Percentiles rank a stretch among this genome's conserved stretches.
Conservation (phyloP, 108 stramenopile species). For the Epithemia pelagica region DNA sequence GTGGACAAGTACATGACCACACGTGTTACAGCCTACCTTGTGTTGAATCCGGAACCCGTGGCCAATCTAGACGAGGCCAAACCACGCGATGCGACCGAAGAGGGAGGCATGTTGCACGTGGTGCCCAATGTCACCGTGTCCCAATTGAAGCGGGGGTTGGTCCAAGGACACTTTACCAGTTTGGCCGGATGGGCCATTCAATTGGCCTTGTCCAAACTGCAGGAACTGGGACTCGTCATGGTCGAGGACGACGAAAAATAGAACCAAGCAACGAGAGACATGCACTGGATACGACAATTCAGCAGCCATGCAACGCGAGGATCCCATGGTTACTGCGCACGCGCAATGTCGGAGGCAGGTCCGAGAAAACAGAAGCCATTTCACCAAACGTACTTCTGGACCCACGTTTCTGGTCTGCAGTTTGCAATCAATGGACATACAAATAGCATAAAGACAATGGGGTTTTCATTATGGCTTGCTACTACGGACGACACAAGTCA, state of each 20-base stretch:
- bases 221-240: conserved; percentile 55
- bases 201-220: conserved; percentile 61
- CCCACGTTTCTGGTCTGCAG: too few relatives aligned
- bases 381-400: too few relatives aligned
- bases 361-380: too few relatives aligned
- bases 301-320: too few relatives aligned
- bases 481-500: too few relatives aligned
- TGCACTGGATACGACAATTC: too few relatives aligned
- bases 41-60: conserved; percentile 61
- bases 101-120: conserved; percentile 81
- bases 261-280: too few relatives aligned
- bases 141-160: conserved; percentile 52
- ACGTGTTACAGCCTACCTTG: conserved; percentile 53
- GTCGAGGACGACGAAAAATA: not conserved
- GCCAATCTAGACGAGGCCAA: conserved; percentile 40
- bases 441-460: too few relatives aligned
- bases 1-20: conserved; percentile 83
- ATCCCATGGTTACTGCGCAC: too few relatives aligned
- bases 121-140: conserved; percentile 46
- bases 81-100: conserved; percentile 65
- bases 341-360: too few relatives aligned
- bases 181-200: conserved; percentile 68
- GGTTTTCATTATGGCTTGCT: too few relatives aligned
- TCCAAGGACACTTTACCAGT: conserved; percentile 69
- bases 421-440: too few relatives aligned